Percentiles rank a stretch among this genome's conserved stretches.
phyloP scores from a whole-genome alignment of 768 basidiomycete species.

The Lentinula sp. region DNA sequence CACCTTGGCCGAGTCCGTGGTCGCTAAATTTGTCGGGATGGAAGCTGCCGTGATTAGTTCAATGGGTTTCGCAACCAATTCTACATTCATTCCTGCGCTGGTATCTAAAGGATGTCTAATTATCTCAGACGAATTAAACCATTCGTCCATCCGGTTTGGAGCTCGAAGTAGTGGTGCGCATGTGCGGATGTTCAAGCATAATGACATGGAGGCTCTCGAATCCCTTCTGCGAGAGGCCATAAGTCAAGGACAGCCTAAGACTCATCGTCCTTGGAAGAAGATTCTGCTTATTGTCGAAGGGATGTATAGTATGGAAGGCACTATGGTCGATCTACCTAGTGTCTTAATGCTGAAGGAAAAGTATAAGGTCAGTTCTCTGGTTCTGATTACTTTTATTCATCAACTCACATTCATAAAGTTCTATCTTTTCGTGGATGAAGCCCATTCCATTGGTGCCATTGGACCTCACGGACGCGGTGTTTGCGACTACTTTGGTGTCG shows the following conservation, averaged over 20 bases:
- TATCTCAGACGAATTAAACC: slow-evolving; percentile 96
- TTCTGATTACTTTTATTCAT: not conserved
- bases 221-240: slow-evolving; percentile 80
- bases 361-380: slow-evolving; percentile 70
- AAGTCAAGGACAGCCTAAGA: slow-evolving; percentile 96
- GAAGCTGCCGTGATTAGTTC: slow-evolving; percentile 89
- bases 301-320: slow-evolving; percentile 98
- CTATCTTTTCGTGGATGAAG: slow-evolving; percentile 94
- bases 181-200: slow-evolving; percentile 95
- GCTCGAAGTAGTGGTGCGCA: slow-evolving; percentile 83
- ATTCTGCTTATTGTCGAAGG: slow-evolving; percentile 94
- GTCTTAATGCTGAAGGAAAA: slow-evolving; percentile 85
- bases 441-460: slow-evolving; percentile 94
- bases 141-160: slow-evolving; percentile 92
- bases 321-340: slow-evolving; percentile 75
- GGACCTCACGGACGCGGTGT: slow-evolving; percentile 95
- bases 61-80: slow-evolving; percentile 97
- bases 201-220: slow-evolving; percentile 85
- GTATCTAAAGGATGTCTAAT: slow-evolving; percentile 88
- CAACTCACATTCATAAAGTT: slow-evolving; percentile 49
- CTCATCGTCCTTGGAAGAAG: slow-evolving; percentile 99
- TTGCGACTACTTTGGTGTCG: slow-evolving; percentile 85
- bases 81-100: slow-evolving; percentile 87
- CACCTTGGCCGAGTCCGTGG: slow-evolving; percentile 71
- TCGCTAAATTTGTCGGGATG: slow-evolving; percentile 84